These are phyloP conservation scores for Trypanosoma caninum DNA, from an alignment of 208 protist species.

Conservation along the genomic window DNA sequence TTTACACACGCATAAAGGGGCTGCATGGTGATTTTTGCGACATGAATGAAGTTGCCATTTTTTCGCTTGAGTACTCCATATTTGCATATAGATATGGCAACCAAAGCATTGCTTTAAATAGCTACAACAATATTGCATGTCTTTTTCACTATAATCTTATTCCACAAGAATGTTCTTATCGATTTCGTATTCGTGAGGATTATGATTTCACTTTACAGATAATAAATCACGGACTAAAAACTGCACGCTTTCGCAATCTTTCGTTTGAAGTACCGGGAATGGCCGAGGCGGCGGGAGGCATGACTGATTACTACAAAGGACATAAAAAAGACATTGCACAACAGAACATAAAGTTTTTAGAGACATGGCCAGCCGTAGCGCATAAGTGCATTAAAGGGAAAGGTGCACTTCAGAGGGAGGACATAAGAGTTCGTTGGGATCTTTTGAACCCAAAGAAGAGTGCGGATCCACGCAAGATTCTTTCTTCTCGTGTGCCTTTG, in stretches of 20 bases:
- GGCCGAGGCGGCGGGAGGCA: constrained; percentile 74
- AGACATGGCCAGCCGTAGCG: constrained; percentile 69
- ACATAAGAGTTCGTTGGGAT: constrained; percentile 79
- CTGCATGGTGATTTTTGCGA: constrained; percentile 9
- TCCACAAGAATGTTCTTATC: constrained; percentile 44
- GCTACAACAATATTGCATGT: constrained; percentile 88
- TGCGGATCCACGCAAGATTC: constrained; percentile 47
- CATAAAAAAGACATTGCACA: constrained; percentile 57
- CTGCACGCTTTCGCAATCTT: constrained; percentile 75
- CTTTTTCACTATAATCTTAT: constrained; percentile 73
- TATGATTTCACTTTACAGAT: constrained; percentile 90
- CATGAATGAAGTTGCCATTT: constrained; percentile 43
- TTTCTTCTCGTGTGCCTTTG: constrained; percentile 49
- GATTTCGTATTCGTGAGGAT: constrained; percentile 84
- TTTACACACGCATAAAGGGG: constrained; percentile 33
- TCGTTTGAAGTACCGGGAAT: constrained; percentile 83
- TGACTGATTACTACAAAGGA: constrained; percentile 87
- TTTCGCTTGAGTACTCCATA: constrained; percentile 79
- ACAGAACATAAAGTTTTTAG: constrained; percentile 70
- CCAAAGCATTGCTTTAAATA: constrained; percentile 57
- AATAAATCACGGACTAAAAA: constrained; percentile 69
- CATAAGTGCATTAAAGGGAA: constrained; percentile 76
- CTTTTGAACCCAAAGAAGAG: constrained; percentile 52
- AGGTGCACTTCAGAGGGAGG: constrained; percentile 45
- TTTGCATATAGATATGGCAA: constrained; percentile 57